Evolutionary conservation across 2,329 filamentous ascomycete species (phyloP).

Genomic region (Trichophyton schoenleinii): DNA sequence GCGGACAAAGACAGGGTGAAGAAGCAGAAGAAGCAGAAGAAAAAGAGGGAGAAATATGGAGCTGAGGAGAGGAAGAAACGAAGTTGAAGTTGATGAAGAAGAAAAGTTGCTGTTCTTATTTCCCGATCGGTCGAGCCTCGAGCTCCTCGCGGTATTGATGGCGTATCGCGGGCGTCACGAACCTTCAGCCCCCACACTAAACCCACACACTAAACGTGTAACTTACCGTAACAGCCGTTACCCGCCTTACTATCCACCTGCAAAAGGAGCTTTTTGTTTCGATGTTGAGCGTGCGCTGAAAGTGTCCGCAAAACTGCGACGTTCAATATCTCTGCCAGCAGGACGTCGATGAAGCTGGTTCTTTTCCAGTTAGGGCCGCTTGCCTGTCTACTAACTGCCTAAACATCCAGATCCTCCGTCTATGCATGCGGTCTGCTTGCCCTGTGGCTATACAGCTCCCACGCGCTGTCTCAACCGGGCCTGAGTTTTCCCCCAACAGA

Average conservation of each 20-base stretch:
- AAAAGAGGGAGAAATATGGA: neutral
- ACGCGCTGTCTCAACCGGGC: neutral
- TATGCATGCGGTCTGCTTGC: too few relatives aligned
- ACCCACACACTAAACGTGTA: neutral
- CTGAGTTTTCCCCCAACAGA: constrained; percentile 1
- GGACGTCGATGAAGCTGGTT: too few relatives aligned
- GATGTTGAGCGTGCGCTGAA: neutral
- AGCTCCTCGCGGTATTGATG: neutral
- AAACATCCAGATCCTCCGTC: too few relatives aligned
- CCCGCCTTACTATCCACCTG: neutral
- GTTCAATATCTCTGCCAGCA: too few relatives aligned
- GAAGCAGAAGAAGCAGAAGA: constrained; percentile 5
- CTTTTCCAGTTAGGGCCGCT: too few relatives aligned
- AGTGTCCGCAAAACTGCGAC: neutral
- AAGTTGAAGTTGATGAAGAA: constrained; percentile 7
- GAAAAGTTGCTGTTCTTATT: constrained; percentile 4
- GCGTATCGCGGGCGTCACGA: neutral
- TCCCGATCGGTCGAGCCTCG: neutral
- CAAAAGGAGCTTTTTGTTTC: neutral
- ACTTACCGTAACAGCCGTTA: neutral
- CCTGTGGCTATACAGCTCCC: too few relatives aligned
- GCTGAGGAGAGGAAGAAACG: constrained; percentile 7
- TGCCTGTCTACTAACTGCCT: neutral
- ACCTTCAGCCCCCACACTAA: neutral
- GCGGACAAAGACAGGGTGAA: neutral